Percentiles rank a stretch among this genome's conserved stretches.
These are phyloP conservation scores for Didymella keratinophila DNA, from an alignment of 2,329 filamentous ascomycete species.

Conservation along the genomic window DNA sequence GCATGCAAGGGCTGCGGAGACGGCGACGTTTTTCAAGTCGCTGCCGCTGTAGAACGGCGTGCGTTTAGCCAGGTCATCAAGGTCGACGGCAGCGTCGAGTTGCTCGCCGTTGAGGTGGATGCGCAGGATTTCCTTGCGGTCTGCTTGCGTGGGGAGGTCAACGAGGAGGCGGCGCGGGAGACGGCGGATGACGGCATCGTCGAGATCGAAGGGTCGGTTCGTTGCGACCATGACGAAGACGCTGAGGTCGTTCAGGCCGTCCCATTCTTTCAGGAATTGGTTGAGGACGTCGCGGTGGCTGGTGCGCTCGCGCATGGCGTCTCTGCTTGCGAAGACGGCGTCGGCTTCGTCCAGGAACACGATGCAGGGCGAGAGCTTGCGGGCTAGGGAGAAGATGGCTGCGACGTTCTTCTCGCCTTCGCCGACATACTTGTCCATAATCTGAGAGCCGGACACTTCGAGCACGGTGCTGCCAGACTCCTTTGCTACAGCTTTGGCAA, in stretches of 20 bases:
- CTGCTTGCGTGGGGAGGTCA: constrained; percentile 72
- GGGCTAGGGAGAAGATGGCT: constrained; percentile 88
- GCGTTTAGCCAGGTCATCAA: constrained; percentile 68
- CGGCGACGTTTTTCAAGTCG: constrained; percentile 82
- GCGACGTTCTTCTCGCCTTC: constrained; percentile 94
- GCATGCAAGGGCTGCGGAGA: constrained; percentile 79
- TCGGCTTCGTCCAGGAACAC: constrained; percentile 98
- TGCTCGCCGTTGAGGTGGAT: constrained; percentile 75
- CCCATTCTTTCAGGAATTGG: constrained; percentile 96
- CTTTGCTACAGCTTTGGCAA: constrained; percentile 71
- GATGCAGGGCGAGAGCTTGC: constrained; percentile 88
- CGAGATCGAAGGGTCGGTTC: constrained; percentile 92
- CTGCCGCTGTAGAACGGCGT: constrained; percentile 84
- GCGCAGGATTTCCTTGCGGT: constrained; percentile 72
- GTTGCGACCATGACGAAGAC: constrained; percentile 99
- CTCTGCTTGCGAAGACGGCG: constrained; percentile 82
- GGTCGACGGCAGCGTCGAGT: constrained; percentile 67
- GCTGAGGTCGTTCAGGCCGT: constrained; percentile 81
- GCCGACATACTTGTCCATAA: constrained; percentile 96
- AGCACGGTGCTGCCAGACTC: constrained; percentile 74
- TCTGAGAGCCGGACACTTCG: constrained; percentile 86
- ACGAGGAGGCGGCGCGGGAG: constrained; percentile 76
- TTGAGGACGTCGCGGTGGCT: constrained; percentile 91
- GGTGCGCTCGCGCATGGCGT: constrained; percentile 69
- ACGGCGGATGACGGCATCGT: constrained; percentile 83